phyloP scores from a whole-genome alignment of 768 basidiomycete species.

The Brasilioporus rufonigricans region DNA sequence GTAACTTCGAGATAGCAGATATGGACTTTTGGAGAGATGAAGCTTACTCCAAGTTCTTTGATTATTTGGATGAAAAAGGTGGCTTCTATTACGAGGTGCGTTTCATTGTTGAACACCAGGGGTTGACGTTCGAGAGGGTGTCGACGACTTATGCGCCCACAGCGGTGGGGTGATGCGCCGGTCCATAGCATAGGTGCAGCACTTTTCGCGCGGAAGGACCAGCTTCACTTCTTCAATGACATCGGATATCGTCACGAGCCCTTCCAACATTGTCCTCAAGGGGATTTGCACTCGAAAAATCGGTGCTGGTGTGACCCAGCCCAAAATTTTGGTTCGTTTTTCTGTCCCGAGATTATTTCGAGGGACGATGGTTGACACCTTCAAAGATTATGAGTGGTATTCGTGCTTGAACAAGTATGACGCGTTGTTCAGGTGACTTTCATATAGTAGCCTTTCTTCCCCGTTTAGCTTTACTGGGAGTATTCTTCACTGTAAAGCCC shows the following conservation, averaged over 20 bases:
- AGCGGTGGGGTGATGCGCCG: slow-evolving; percentile 87
- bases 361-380: slow-evolving; percentile 1
- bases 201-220: slow-evolving; percentile 68
- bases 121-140: not conserved
- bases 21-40: slow-evolving; percentile 87
- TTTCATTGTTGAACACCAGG: slow-evolving; percentile 1
- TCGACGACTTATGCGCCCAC: not conserved
- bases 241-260: slow-evolving; percentile 83
- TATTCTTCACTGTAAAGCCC: not conserved
- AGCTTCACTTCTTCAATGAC: slow-evolving; percentile 80
- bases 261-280: slow-evolving; percentile 74
- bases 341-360: not conserved
- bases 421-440: slow-evolving; percentile 43
- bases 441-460: slow-evolving; percentile 1
- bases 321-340: slow-evolving; percentile 62
- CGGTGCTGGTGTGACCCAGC: slow-evolving; percentile 72
- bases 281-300: slow-evolving; percentile 52
- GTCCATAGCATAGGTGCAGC: slow-evolving; percentile 84
- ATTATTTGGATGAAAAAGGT: slow-evolving; percentile 74
- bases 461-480: not conserved
- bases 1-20: slow-evolving; percentile 81
- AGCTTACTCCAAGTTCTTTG: slow-evolving; percentile 82
- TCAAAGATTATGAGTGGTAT: slow-evolving; percentile 78
- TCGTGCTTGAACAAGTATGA: slow-evolving; percentile 84
- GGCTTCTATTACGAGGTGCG: slow-evolving; percentile 90